phyloP scores from a whole-genome alignment of 805 yeast genomes.

The Pichia insulana region DNA sequence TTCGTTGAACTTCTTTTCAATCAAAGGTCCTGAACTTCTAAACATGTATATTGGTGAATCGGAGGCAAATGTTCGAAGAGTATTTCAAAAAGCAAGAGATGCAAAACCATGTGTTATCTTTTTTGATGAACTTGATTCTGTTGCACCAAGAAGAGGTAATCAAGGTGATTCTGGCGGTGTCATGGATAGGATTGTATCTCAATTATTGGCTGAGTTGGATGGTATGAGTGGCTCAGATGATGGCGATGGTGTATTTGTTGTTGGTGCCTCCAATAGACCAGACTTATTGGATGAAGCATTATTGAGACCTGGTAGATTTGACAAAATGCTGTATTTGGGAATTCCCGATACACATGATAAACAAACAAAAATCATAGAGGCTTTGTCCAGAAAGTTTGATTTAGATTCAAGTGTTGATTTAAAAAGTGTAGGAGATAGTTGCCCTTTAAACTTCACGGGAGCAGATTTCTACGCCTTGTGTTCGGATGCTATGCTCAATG shows the following conservation, averaged over 20 bases:
- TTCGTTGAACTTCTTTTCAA: conserved; percentile 88
- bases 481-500: conserved; percentile 91
- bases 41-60: conserved; percentile 99
- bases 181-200: conserved; percentile 97
- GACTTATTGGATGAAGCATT: conserved; percentile 92
- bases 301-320: conserved; percentile 90
- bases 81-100: conserved; percentile 89
- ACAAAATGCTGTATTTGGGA: conserved; percentile 89
- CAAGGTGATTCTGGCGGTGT: conserved; percentile 99
- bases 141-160: conserved; percentile 96
- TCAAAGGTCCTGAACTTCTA: conserved; percentile 92
- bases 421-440: conserved; percentile 47
- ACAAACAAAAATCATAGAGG: conserved; percentile 77
- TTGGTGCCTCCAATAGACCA: conserved; percentile 98
- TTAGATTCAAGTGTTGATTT: conserved; percentile 55
- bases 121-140: conserved; percentile 95
- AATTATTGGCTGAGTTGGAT: conserved; percentile 86
- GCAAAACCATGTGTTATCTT: conserved; percentile 97
- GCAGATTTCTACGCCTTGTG: conserved; percentile 97
- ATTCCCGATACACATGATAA: conserved; percentile 86
- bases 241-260: conserved; percentile 89
- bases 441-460: conserved; percentile 92
- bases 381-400: conserved; percentile 76
- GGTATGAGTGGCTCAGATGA: conserved; percentile 83
- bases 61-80: conserved; percentile 92